These are phyloP conservation scores for Physaria fendleri DNA, from an alignment of 345 rosid species.

Conservation along the genomic window DNA sequence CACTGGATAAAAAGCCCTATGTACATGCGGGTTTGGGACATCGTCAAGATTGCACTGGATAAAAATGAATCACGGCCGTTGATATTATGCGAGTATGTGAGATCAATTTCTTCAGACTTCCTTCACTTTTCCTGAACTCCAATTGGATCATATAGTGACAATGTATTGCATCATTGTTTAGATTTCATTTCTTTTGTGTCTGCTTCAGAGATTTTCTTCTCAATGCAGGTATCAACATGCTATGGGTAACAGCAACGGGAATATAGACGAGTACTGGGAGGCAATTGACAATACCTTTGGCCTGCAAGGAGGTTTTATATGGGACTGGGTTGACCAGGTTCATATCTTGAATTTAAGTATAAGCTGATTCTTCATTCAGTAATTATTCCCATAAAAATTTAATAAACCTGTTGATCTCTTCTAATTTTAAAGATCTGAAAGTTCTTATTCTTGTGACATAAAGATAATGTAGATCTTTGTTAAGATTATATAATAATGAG, in stretches of 20 bases:
- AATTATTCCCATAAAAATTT: background rate
- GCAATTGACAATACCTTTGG: slow-evolving; percentile 91
- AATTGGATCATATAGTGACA: slow-evolving; percentile 4
- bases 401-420: background rate
- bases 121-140: slow-evolving; percentile 4
- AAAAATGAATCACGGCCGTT: slow-evolving; percentile 77
- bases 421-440: background rate
- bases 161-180: slow-evolving; percentile 7
- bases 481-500: background rate
- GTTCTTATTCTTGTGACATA: background rate
- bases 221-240: slow-evolving; percentile 86
- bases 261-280: slow-evolving; percentile 84
- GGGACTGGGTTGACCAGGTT: slow-evolving; percentile 99
- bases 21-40: slow-evolving; percentile 99
- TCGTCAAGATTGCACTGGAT: slow-evolving; percentile 85
- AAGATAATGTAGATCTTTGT: background rate
- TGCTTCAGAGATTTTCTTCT: slow-evolving; percentile 1
- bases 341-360: slow-evolving; percentile 7
- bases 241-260: slow-evolving; percentile 97
- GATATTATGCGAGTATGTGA: slow-evolving; percentile 96
- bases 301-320: slow-evolving; percentile 98
- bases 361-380: background rate
- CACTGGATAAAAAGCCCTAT: slow-evolving; percentile 87
- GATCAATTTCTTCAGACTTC: slow-evolving; percentile 21
- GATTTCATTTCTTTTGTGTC: slow-evolving; percentile 10